Base-by-base conservation (phyloP, 768 basidiomycete genomes). In the Naganishia vishniacii region DNA sequence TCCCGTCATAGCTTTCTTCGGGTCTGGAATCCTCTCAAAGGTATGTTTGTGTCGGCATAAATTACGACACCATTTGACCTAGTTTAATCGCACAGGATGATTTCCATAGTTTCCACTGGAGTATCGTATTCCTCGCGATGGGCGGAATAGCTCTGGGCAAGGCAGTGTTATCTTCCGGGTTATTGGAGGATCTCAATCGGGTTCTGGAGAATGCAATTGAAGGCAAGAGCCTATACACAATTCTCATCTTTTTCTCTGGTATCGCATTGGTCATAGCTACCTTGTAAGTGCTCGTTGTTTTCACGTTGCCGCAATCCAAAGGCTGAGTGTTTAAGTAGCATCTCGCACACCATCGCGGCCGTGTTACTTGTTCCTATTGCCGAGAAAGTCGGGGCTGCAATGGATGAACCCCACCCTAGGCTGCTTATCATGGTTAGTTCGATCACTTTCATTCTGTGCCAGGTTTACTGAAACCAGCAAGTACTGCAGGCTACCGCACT, bases 321-420 rank as follows among this genome's bases (percentile, higher is more conserved):
- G 26, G n/a, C 83, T 91, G 64, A 91, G 88, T n/a, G 92, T 91
- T 0, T 90, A 91, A 41, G 48, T 46, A 76, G 75, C 78, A 97
- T 99, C 77, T 93, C 90, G 74, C 95, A 94, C 78, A 93, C 93
- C 13, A 95, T 99, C 72, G 93, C 95, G 1, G 90, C 88, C 62
- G 89, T 98, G 25, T 83, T 99, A 20, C 84, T 98, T n/a, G 93
- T 95, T 18, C 95, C 95, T 26, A 94, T 99, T 66, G 95, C 94
- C 7, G 84, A 87, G 66, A 84, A 90, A 78, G 88, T 98, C 20
- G 95, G 91, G 8, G 79, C 81, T n/a, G 88, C 83, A 49, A 80
- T 97, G 48, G 84, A 84, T 0, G 82, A 80, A 7, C 79, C 85
- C 47, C 88, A 87, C 67, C 80, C 83, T 46, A 87, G 91, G 69